phyloP scores from a whole-genome alignment of 495 filamentous ascomycete genomes.

The Aspergillus sparsus region DNA sequence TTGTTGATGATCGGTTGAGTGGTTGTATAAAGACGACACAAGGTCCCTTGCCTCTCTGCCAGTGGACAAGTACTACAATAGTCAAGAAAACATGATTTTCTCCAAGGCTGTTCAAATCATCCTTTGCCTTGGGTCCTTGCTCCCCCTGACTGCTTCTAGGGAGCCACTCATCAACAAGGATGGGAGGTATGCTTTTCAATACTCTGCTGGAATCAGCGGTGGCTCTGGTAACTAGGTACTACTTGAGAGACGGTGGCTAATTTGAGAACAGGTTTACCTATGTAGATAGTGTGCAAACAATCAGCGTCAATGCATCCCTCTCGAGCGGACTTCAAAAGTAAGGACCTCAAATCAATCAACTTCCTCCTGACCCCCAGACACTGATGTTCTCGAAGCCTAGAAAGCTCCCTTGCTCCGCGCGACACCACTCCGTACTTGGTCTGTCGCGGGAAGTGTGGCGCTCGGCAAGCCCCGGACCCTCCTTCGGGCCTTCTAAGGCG shows the following conservation, averaged over 20 bases:
- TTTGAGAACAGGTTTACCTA: not conserved
- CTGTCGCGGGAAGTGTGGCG: not conserved
- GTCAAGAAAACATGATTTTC: not conserved
- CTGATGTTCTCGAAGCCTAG: not conserved
- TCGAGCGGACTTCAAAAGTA: not conserved
- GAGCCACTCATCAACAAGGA: not conserved
- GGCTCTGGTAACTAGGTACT: not conserved
- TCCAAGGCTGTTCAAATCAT: not conserved
- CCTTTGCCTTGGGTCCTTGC: not conserved
- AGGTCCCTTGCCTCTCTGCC: not conserved
- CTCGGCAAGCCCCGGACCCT: not conserved
- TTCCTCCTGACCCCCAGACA: not conserved
- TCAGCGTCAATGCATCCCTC: not conserved
- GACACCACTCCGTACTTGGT: not conserved
- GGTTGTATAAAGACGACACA: not conserved
- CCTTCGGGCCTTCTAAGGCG: not conserved
- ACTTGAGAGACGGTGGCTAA: not conserved
- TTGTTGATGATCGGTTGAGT: not conserved
- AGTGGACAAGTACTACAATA: not conserved
- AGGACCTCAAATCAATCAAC: not conserved
- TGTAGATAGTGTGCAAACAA: not conserved
- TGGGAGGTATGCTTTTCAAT: not conserved
- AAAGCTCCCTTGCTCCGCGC: not conserved
- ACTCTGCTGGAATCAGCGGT: not conserved
- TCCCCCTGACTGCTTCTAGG: not conserved